Conservation (phyloP, 805 yeast species). For the Hanseniaspora lindneri region DNA sequence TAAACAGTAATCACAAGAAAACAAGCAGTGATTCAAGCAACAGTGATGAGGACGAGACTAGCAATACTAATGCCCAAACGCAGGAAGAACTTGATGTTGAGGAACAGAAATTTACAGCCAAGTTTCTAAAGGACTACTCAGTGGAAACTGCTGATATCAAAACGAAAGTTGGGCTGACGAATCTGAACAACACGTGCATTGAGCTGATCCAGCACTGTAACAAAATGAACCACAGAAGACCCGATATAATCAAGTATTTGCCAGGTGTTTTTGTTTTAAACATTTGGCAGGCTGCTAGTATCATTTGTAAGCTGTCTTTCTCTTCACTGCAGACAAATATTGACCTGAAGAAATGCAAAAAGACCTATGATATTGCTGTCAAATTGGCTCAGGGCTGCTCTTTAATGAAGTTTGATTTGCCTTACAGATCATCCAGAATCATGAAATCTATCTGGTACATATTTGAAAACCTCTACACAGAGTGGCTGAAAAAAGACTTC, state of each 20-base stretch:
- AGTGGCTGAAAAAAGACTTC: slow-evolving; percentile 25
- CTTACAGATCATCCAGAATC: slow-evolving; percentile 84
- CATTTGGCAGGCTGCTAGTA: slow-evolving; percentile 86
- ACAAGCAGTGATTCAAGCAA: slow-evolving; percentile 20
- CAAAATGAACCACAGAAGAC: slow-evolving; percentile 46
- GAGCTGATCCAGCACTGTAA: slow-evolving; percentile 57
- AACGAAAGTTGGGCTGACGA: slow-evolving; percentile 58
- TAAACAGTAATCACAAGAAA: slow-evolving; percentile 33
- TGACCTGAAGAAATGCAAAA: slow-evolving; percentile 61
- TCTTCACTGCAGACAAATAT: slow-evolving; percentile 56
- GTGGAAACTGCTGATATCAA: slow-evolving; percentile 35
- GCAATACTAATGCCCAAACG: too few species aligned
- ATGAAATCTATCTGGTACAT: slow-evolving; percentile 91
- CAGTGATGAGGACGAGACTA: neutral
- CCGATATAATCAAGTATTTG: slow-evolving; percentile 56
- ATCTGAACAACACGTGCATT: slow-evolving; percentile 69
- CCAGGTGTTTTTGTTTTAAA: slow-evolving; percentile 75
- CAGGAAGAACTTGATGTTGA: neutral
- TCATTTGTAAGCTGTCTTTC: slow-evolving; percentile 66
- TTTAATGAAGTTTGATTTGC: slow-evolving; percentile 79
- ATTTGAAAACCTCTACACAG: slow-evolving; percentile 54
- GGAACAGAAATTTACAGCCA: slow-evolving; percentile 5
- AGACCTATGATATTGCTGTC: slow-evolving; percentile 55
- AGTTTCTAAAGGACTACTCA: slow-evolving; percentile 1
- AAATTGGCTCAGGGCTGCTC: slow-evolving; percentile 65